A percentile compares a stretch with the other conserved stretches of the same genome.
These are phyloP conservation scores for Leccinum holopus DNA, from an alignment of 1,284 basidiomycete genomes.

Conservation along the genomic window DNA sequence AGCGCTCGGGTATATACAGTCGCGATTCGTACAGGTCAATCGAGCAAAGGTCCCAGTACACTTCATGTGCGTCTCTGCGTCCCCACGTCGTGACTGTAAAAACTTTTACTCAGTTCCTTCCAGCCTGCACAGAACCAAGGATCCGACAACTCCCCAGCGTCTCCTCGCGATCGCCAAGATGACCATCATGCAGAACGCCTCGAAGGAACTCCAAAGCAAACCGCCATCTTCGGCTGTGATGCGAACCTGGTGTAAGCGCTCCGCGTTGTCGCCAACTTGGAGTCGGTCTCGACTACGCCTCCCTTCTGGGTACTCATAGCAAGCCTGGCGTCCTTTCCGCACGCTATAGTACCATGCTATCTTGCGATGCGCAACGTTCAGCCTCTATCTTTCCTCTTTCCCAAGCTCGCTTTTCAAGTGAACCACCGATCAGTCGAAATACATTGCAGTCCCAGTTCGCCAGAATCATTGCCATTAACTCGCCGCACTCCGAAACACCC, in stretches of 20 bases:
- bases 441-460: not conserved
- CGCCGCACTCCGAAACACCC: not conserved
- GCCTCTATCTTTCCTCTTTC: not conserved
- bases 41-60: not conserved
- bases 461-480: not conserved
- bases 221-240: not conserved
- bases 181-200: not conserved
- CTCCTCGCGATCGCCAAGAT: not conserved
- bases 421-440: not conserved
- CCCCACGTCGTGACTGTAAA: not conserved
- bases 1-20: constrained; percentile 1
- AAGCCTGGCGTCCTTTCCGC: not conserved
- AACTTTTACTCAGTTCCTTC: not conserved
- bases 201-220: not conserved
- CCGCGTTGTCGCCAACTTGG: not conserved
- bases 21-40: not conserved
- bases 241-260: not conserved
- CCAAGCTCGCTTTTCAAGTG: not conserved
- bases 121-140: not conserved
- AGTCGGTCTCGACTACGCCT: not conserved
- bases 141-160: not conserved
- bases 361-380: not conserved
- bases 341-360: not conserved
- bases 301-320: not conserved
- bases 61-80: constrained; percentile 2